Percentiles rank a stretch among this genome's conserved stretches.
Conservation (phyloP, 257 asterid genomes). For the Misopates orontium region DNA sequence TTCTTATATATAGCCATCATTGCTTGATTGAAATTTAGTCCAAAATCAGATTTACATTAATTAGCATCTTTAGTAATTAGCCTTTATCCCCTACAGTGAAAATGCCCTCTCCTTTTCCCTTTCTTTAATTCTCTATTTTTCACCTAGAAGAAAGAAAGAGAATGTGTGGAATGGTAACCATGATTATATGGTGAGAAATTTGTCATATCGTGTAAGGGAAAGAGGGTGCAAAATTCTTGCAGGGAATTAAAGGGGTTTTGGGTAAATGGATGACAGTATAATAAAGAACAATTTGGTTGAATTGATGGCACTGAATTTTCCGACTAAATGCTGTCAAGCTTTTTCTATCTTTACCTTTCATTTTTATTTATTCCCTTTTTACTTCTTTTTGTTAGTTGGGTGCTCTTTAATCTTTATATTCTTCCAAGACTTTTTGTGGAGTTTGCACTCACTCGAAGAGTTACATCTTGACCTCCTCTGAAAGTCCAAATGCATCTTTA, state of each 20-base stretch:
- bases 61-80: slow-evolving; percentile 37
- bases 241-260: slow-evolving; percentile 31
- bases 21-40: slow-evolving; percentile 52
- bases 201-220: slow-evolving; percentile 53
- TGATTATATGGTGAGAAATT: slow-evolving; percentile 33
- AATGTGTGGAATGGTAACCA: slow-evolving; percentile 32
- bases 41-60: slow-evolving; percentile 35
- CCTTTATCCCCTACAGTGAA: slow-evolving; percentile 33
- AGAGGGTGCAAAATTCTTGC: slow-evolving; percentile 47
- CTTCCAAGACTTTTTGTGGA: slow-evolving; percentile 28
- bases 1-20: slow-evolving; percentile 50
- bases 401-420: slow-evolving; percentile 16
- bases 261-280: slow-evolving; percentile 68
- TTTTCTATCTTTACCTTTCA: slow-evolving; percentile 12
- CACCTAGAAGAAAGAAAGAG: slow-evolving; percentile 19
- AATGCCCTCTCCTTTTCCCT: slow-evolving; percentile 20
- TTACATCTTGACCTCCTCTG: slow-evolving; percentile 48
- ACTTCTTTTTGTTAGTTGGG: slow-evolving; percentile 9
- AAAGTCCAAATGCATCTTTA: slow-evolving; percentile 51
- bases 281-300: slow-evolving; percentile 37
- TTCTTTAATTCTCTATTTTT: not conserved
- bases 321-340: slow-evolving; percentile 30
- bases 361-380: not conserved
- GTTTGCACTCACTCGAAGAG: slow-evolving; percentile 45
- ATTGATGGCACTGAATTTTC: slow-evolving; percentile 51